Percentiles rank a stretch among this genome's conserved stretches.
Conservation (phyloP, 345 rosid species). For the Brassica nigra region DNA sequence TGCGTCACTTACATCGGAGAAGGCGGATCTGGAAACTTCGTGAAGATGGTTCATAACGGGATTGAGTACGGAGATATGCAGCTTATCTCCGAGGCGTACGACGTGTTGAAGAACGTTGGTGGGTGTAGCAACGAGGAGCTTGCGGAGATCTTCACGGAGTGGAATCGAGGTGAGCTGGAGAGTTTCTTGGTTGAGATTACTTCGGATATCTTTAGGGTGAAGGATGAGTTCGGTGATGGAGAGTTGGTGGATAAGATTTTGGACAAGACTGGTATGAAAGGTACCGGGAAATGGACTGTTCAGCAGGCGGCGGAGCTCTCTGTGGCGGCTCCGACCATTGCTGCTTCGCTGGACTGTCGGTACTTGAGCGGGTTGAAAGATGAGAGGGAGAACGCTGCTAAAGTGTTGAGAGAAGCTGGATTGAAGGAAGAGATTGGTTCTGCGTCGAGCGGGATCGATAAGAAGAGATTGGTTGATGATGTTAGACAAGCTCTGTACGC, state of each 20-base stretch:
- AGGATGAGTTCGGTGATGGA: constrained; percentile 67
- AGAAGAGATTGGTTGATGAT: constrained; percentile 89
- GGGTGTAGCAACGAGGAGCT: constrained; percentile 71
- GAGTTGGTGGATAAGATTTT: constrained; percentile 89
- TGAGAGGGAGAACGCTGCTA: constrained; percentile 72
- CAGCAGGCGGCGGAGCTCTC: constrained; percentile 98
- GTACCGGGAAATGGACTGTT: constrained; percentile 98
- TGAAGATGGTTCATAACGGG: constrained; percentile 98
- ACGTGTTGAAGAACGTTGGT: constrained; percentile 87
- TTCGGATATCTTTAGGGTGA: constrained; percentile 78
- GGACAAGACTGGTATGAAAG: constrained; percentile 98
- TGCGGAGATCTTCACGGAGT: constrained; percentile 68
- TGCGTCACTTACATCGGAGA: constrained; percentile 93
- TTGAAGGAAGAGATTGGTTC: constrained; percentile 66
- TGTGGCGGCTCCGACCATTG: constrained; percentile 96
- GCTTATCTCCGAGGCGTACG: constrained; percentile 89
- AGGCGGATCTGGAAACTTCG: constrained; percentile 98
- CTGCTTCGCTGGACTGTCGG: constrained; percentile 89
- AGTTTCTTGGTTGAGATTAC: constrained; percentile 93
- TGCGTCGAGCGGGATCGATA: constrained; percentile 55
- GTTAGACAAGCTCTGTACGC: constrained; percentile 94
- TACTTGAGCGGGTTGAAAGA: constrained; percentile 93
- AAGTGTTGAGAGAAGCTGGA: constrained; percentile 72
- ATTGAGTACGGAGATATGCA: constrained; percentile 99
- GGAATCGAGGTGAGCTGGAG: constrained; percentile 88